Conservation (phyloP, 169 alveolate species). For the Miamiensis avidus region DNA sequence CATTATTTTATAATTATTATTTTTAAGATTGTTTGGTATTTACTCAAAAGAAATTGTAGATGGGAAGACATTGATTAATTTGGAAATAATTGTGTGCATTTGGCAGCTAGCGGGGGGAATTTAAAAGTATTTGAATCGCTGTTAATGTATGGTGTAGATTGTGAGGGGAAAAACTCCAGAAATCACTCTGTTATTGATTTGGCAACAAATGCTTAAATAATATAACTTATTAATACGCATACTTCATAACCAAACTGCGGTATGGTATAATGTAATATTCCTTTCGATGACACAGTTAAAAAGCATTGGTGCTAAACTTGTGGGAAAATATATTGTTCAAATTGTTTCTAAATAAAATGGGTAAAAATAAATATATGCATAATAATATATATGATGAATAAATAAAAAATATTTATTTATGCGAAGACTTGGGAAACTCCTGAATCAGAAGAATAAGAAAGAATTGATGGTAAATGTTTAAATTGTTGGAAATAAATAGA, state of each 20-base stretch:
- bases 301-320: slow-evolving; percentile 64
- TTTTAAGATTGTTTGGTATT: neutral
- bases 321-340: slow-evolving; percentile 51
- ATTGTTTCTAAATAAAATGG: slow-evolving; percentile 58
- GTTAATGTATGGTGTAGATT: slow-evolving; percentile 70
- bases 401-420: too few species aligned
- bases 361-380: neutral
- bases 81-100: slow-evolving; percentile 80
- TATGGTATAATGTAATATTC: slow-evolving; percentile 41
- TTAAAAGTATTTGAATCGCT: slow-evolving; percentile 57
- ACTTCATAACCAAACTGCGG: slow-evolving; percentile 32
- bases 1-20: neutral
- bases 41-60: neutral
- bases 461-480: slow-evolving; percentile 72
- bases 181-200: slow-evolving; percentile 73
- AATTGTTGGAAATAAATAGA: slow-evolving; percentile 54
- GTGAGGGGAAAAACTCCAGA: slow-evolving; percentile 69
- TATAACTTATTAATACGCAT: slow-evolving; percentile 57
- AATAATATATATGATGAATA: too few species aligned
- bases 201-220: slow-evolving; percentile 59
- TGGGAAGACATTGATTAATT: slow-evolving; percentile 66
- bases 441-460: slow-evolving; percentile 59
- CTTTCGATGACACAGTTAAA: neutral
- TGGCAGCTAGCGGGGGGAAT: slow-evolving; percentile 72
- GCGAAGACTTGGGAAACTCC: slow-evolving; percentile 52